phyloP scores from a whole-genome alignment of 768 basidiomycete species.

The Tubosaeta sp. region DNA sequence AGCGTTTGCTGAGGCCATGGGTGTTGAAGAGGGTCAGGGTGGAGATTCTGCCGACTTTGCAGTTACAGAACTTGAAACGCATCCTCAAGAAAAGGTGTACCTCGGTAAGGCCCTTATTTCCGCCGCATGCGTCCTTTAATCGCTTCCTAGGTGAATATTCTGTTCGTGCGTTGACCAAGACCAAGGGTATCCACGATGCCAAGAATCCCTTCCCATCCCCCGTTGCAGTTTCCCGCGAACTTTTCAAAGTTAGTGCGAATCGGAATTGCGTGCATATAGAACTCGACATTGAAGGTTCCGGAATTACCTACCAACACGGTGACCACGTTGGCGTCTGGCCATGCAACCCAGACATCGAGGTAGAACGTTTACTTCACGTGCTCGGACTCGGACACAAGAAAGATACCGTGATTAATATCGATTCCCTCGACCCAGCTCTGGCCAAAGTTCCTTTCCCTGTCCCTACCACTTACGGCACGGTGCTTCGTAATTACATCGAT shows the following conservation, averaged over 20 bases:
- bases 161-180: slow-evolving; percentile 86
- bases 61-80: slow-evolving; percentile 75
- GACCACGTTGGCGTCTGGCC: slow-evolving; percentile 99
- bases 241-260: slow-evolving; percentile 69
- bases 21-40: slow-evolving; percentile 93
- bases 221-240: slow-evolving; percentile 70
- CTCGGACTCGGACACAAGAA: slow-evolving; percentile 82
- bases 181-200: slow-evolving; percentile 94
- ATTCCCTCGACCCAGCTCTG: slow-evolving; percentile 95
- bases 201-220: slow-evolving; percentile 97
- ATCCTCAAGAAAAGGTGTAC: slow-evolving; percentile 86
- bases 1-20: slow-evolving; percentile 73
- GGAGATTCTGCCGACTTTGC: slow-evolving; percentile 93
- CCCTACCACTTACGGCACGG: slow-evolving; percentile 89
- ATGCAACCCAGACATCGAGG: slow-evolving; percentile 87
- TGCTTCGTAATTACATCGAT: slow-evolving; percentile 95
- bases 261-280: slow-evolving; percentile 96
- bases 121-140: not conserved
- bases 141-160: slow-evolving; percentile 77
- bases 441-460: slow-evolving; percentile 99
- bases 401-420: slow-evolving; percentile 83
- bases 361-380: slow-evolving; percentile 80
- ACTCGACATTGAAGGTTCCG: slow-evolving; percentile 89
- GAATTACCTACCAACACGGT: slow-evolving; percentile 98
- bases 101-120: slow-evolving; percentile 56